Evolutionary conservation across 306 rosid genomes (phyloP), one percentile per base, ranked within the genome.

Genomic region (Albizia julibrissin): DNA sequence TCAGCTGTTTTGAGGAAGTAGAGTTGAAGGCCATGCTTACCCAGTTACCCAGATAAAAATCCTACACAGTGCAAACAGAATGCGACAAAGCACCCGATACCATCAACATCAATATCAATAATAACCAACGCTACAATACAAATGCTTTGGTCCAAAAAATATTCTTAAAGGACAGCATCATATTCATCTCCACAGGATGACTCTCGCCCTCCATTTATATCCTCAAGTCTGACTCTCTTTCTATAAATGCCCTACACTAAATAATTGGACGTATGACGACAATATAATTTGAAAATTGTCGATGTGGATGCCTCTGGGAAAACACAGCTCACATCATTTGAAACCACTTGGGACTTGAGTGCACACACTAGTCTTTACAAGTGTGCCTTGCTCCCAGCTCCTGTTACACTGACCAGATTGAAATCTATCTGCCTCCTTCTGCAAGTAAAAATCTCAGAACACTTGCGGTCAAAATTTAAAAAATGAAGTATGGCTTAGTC

Each of bases 331-430:
- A 24, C 59, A 62, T 15, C 62, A 64, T 52, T 58, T 70, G 33
- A 69, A 8, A 69, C 5, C 6, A 71, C 69, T 76, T 37, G 18
- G 49, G 66, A 54, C 77, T 80, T 16, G 44, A 24, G 46, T 1
- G 33, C 19, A 72, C 65, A 71, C 75, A 80, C 71, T 83, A 34
- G 70, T 69, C 74, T 78, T 52, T 31, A 47, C 27, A 74, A 29
- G 58, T 16, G 22, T 71, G 85, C 52, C 74, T 82, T 33, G 43
- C 31, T 65, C 84, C 75, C 61, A 75, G 24, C 78, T 74, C 43
- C n/a, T 49, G 47, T 71, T 29, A 69, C 79, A 44, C 46, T 8
- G 43, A 79, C 50, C n/a, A 86, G 54, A 75, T 42, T 79, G 54
- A 59, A 78, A 59, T 56, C 56, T 78, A 75, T 47, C 37, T 22